Evolutionary conservation across 345 rosid species (phyloP), one percentile per base, ranked within the genome.

Genomic region (Linum lewisii): DNA sequence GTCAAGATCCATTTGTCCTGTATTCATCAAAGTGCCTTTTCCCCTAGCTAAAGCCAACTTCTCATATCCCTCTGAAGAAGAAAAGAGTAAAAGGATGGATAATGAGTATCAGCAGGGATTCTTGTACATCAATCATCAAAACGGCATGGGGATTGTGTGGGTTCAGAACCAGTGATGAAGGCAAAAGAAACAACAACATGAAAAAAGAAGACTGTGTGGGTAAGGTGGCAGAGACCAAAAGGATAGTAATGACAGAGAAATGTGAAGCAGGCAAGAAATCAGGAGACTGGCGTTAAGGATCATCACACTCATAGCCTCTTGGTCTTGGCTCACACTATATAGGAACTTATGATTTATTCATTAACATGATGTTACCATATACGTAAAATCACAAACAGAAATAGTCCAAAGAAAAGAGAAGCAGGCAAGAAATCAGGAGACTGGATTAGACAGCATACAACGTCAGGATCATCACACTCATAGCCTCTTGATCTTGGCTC

Each of bases 1-100:
- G 23, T 61, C 58, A 47, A 65, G 58, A 58, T 26, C 57, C 21
- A 51, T 75, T 22, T 44, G 60, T 23, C 61, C 71, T 22, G 57
- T 15, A 58, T 42, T 37, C 15, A 36, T 26, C 26, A 72, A 59
- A 57, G 69, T 25, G 60, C 60, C 75, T 55, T 80, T 78, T 24
- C 58, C 84, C 76, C 75, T 82, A 44, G 82, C 84, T 62, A 63
- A 63, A 70, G 85, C 84, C 59, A 89, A 73, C 68, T 75, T 81
- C 67, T 89, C 99, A 65, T 81, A 89, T 73, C 89, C 90, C 70
- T 93, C 99, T 89, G 78, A 37, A 69, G 67, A 77, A 67, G 21
- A 14, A 51, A 53, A 37, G 52, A 65, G 36, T 25, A 57, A 38
- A 38, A 38, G 9, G 14, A 15, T 15, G 11, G 45, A 38, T 2